Evolutionary conservation across 2,329 filamentous ascomycete genomes (phyloP).

Genomic region (Phaeomoniella chlamydospora): DNA sequence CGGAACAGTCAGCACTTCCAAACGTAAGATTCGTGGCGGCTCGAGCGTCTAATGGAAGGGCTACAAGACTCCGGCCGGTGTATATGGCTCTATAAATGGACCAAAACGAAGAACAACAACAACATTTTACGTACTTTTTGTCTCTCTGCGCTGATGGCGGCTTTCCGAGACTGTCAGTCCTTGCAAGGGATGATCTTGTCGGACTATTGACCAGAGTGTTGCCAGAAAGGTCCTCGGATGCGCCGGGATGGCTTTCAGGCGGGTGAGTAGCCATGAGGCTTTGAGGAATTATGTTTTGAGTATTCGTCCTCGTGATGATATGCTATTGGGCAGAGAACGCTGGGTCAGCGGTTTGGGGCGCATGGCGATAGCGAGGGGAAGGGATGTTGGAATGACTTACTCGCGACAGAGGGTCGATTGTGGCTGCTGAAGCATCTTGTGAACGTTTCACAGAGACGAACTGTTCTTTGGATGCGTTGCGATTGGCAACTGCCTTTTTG

Average conservation of each 20-base stretch:
- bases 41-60: no score
- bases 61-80: no score
- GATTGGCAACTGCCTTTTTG: not conserved
- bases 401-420: slow-evolving; percentile 5
- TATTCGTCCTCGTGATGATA: slow-evolving; percentile 5
- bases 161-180: slow-evolving; percentile 2
- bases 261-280: slow-evolving; percentile 1
- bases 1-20: slow-evolving; percentile 6
- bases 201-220: slow-evolving; percentile 1
- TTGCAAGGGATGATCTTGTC: slow-evolving; percentile 1
- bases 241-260: not conserved
- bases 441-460: not conserved
- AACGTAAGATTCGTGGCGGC: no score
- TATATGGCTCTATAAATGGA: no score
- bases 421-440: not conserved
- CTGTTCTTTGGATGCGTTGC: not conserved
- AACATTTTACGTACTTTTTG: slow-evolving; percentile 10
- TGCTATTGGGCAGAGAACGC: slow-evolving; percentile 2
- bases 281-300: slow-evolving; percentile 2
- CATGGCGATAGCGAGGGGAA: not conserved
- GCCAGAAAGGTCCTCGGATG: slow-evolving; percentile 1
- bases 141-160: slow-evolving; percentile 6
- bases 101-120: no score
- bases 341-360: no score
- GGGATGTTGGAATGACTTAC: slow-evolving; percentile 2